A percentile compares a stretch with the other conserved stretches of the same genome.
Conservation (phyloP, 805 yeast species). For the Nakazawaea ernobii region DNA sequence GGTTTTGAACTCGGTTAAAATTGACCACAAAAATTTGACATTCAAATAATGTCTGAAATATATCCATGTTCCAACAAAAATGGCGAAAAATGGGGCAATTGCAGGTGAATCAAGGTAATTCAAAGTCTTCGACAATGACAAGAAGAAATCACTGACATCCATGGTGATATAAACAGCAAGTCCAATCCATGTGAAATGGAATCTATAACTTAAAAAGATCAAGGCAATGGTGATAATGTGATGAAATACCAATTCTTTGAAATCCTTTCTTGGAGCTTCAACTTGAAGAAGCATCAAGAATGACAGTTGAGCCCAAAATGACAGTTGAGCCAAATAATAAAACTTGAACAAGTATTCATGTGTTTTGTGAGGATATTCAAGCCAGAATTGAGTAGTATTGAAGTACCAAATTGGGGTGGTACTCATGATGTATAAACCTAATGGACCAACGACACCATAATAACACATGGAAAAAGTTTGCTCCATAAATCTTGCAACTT, state of each 20-base stretch:
- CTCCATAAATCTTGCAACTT: constrained; percentile 81
- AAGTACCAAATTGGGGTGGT: constrained; percentile 84
- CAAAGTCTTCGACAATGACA: constrained; percentile 78
- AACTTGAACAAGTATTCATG: constrained; percentile 67
- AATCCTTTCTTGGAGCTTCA: constrained; percentile 95
- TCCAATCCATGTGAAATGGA: constrained; percentile 97
- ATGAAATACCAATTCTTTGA: constrained; percentile 83
- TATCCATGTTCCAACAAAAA: constrained; percentile 72
- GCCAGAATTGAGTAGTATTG: constrained; percentile 76
- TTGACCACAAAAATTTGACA: constrained; percentile 74
- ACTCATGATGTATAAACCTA: constrained; percentile 86
- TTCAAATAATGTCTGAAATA: constrained; percentile 87
- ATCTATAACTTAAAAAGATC: constrained; percentile 81
- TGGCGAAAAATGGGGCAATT: constrained; percentile 59
- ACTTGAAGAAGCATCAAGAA: constrained; percentile 74
- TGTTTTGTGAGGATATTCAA: constrained; percentile 74
- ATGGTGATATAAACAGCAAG: constrained; percentile 84
- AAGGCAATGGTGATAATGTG: constrained; percentile 87
- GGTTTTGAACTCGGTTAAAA: constrained; percentile 77
- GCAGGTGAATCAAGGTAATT: constrained; percentile 72
- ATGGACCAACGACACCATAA: constrained; percentile 75
- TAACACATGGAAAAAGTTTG: constrained; percentile 84
- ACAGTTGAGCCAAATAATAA: constrained; percentile 87
- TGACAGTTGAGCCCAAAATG: constrained; percentile 97
- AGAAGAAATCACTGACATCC: constrained; percentile 91